phyloP scores from a whole-genome alignment of 1,284 basidiomycete species.

The Naganishia sp. region DNA sequence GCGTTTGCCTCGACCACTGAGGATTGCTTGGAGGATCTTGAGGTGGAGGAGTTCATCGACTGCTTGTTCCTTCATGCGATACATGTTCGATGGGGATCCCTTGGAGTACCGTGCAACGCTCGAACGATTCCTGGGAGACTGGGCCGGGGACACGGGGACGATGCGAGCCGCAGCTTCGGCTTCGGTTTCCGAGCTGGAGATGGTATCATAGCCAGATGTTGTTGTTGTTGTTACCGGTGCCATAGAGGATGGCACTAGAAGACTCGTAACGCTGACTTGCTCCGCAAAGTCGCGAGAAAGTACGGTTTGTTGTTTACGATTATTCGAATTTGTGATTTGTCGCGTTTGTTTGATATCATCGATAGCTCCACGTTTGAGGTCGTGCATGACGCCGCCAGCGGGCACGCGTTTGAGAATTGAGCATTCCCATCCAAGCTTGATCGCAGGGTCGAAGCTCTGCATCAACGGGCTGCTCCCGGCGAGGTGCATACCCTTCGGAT shows the following conservation, averaged over 20 bases:
- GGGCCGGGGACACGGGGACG: slow-evolving; percentile 15
- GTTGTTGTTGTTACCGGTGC: not conserved
- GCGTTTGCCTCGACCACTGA: slow-evolving; percentile 57
- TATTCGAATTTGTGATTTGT: slow-evolving; percentile 32
- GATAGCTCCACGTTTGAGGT: slow-evolving; percentile 18
- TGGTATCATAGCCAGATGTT: slow-evolving; percentile 4
- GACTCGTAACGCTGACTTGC: not conserved
- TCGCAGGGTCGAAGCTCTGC: slow-evolving; percentile 68
- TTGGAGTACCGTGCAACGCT: not conserved
- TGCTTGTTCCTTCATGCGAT: slow-evolving; percentile 72
- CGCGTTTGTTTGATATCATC: slow-evolving; percentile 37
- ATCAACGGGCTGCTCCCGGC: slow-evolving; percentile 80
- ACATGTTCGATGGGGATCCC: not conserved
- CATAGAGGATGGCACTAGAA: not conserved
- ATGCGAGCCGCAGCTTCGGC: slow-evolving; percentile 2
- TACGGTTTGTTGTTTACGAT: slow-evolving; percentile 26
- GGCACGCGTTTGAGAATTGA: slow-evolving; percentile 75
- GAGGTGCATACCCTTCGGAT: slow-evolving; percentile 64
- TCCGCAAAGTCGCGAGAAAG: slow-evolving; percentile 26
- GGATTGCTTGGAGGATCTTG: slow-evolving; percentile 78
- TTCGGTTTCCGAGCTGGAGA: slow-evolving; percentile 10
- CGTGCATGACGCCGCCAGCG: slow-evolving; percentile 59
- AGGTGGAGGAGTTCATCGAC: slow-evolving; percentile 84
- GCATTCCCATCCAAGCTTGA: slow-evolving; percentile 75
- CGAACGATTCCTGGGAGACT: not conserved